Percentiles rank a stretch among this genome's conserved stretches.
Evolutionary conservation across 75 land plant genomes (phyloP).

Genomic region (Isoetes taiwanensis): DNA sequence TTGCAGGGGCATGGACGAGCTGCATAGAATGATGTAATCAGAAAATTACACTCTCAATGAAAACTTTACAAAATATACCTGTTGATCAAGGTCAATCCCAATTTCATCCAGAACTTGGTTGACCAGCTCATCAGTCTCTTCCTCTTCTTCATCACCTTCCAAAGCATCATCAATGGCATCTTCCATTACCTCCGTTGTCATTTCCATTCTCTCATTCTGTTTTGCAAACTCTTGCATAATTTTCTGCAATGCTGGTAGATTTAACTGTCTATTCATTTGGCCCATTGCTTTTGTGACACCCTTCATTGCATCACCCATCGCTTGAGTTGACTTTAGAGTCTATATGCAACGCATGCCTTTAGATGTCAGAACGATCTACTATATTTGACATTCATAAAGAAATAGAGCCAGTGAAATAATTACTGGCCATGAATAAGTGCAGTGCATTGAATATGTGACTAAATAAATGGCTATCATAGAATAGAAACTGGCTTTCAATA

Average conservation of each 20-base stretch:
- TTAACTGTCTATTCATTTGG: constrained; percentile 95
- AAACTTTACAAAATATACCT: constrained; percentile 52
- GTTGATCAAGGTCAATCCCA: constrained; percentile 73
- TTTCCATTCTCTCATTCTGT: constrained; percentile 92
- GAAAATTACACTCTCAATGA: too few species aligned
- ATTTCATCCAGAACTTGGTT: constrained; percentile 96
- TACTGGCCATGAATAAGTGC: too few species aligned
- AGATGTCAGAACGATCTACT: too few species aligned
- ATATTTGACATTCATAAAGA: too few species aligned
- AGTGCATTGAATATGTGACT: too few species aligned
- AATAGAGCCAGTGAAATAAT: too few species aligned
- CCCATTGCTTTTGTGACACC: constrained; percentile 97
- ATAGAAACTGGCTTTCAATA: too few species aligned
- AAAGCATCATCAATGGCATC: constrained; percentile 92
- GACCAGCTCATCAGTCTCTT: constrained; percentile 86
- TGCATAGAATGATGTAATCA: too few species aligned
- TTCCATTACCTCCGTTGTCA: constrained; percentile 74
- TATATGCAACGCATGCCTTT: too few species aligned
- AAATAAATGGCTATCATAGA: too few species aligned
- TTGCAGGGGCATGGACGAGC: constrained; percentile 77
- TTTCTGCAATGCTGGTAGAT: constrained; percentile 79
- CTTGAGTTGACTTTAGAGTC: constrained; percentile 93
- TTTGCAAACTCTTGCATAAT: constrained; percentile 89
- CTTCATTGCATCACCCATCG: constrained; percentile 98
- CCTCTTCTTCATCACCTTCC: constrained; percentile 92